A percentile compares a stretch with the other conserved stretches of the same genome.
phyloP scores from a whole-genome alignment of 2,329 filamentous ascomycete genomes.

The Elsinoe necatrix region DNA sequence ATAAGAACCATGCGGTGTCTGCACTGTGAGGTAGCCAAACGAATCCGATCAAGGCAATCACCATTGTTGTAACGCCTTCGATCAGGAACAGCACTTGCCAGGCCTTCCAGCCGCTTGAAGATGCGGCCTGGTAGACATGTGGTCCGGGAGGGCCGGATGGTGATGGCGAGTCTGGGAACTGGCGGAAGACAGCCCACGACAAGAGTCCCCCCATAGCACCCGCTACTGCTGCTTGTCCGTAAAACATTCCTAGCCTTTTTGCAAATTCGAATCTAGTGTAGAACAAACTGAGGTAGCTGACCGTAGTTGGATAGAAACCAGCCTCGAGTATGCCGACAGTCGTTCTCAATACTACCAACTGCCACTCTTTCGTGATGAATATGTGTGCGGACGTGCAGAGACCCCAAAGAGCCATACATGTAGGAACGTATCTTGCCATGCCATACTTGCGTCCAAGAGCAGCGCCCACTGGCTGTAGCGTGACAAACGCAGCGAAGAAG shows the following conservation, averaged over 20 bases:
- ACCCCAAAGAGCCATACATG: constrained; percentile 49
- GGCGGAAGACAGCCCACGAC: constrained; percentile 42
- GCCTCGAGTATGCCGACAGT: constrained; percentile 44
- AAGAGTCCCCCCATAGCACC: constrained; percentile 50
- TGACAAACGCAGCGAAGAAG: constrained; percentile 53
- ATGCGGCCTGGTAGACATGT: neutral
- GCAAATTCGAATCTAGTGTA: constrained; percentile 52
- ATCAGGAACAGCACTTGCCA: constrained; percentile 46
- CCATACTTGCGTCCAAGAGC: constrained; percentile 50
- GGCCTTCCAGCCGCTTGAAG: constrained; percentile 32
- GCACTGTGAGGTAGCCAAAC: constrained; percentile 44
- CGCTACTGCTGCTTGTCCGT: constrained; percentile 49
- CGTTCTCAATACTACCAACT: constrained; percentile 39
- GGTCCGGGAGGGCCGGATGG: constrained; percentile 4
- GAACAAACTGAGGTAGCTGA: constrained; percentile 51
- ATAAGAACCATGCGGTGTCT: constrained; percentile 46
- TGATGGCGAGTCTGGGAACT: constrained; percentile 25
- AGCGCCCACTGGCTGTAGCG: constrained; percentile 48
- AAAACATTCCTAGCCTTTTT: constrained; percentile 47
- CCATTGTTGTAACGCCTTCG: constrained; percentile 41
- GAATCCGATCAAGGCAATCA: constrained; percentile 40
- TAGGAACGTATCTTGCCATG: constrained; percentile 49
- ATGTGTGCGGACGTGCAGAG: constrained; percentile 42
- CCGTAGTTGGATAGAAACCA: constrained; percentile 52
- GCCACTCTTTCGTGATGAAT: constrained; percentile 39